These are phyloP conservation scores for Botrytis tulipae DNA, from an alignment of 2,329 filamentous ascomycete genomes.

Conservation along the genomic window DNA sequence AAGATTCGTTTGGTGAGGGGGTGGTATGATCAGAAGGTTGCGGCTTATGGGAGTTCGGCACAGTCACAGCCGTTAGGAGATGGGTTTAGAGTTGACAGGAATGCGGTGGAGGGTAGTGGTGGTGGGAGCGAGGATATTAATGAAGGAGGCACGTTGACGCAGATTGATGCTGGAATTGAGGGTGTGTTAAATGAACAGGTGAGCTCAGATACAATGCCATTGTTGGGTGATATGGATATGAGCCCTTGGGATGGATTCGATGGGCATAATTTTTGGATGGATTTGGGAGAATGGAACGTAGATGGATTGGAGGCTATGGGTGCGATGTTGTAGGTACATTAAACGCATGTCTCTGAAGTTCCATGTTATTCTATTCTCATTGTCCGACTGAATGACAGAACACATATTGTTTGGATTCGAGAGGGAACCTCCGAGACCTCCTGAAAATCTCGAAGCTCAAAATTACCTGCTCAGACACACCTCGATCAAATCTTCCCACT, in stretches of 20 bases:
- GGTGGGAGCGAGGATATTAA: neutral
- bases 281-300: conserved; percentile 1
- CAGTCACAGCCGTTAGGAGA: neutral
- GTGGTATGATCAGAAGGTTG: conserved; percentile 1
- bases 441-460: neutral
- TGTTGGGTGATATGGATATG: neutral
- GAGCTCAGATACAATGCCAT: neutral
- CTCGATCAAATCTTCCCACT: neutral
- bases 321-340: neutral
- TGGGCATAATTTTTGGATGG: conserved; percentile 1
- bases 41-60: neutral
- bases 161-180: neutral
- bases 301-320: neutral
- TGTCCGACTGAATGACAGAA: neutral
- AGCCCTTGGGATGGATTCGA: neutral
- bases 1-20: neutral
- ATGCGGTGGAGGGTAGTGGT: neutral
- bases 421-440: neutral
- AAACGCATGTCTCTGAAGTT: neutral
- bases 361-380: neutral
- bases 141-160: neutral
- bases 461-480: neutral
- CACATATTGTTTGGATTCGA: neutral
- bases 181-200: neutral
- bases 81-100: neutral